Evolutionary conservation across 768 basidiomycete genomes (phyloP), one percentile per base, ranked within the genome.

Genomic region (Pisolithus marmoratus): DNA sequence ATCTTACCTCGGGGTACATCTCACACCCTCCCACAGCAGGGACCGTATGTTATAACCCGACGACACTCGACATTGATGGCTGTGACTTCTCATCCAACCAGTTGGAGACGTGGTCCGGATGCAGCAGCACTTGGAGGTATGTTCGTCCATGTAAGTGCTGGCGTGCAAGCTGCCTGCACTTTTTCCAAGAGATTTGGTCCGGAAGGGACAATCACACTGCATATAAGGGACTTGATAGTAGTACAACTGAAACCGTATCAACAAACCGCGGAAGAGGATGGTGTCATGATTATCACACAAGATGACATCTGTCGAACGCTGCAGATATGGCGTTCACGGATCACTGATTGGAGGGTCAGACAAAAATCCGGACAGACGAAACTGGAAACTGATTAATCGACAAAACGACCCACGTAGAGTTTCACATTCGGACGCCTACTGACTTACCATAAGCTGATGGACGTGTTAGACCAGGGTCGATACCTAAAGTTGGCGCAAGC

Each of bases 401-500:
- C 60, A 47, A 72, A 78, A 14, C 75, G 69, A 1, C 72, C 69
- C 9, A 78, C 56, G 48, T 66, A 65, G 2, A 23, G 57, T n/a
- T 46, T 56, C 55, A 46, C 75, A 74, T 50, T 79, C 73, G 1
- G 36, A 45, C 8, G 64, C 59, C 60, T 85, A 84, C 34, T 64
- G 63, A 0, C 48, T 44, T 0, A 69, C 69, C 55, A 72, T 65
- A 2, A 85, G 69, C 57, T 84, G 83, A 54, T 85, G 82, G 0
- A 82, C 81, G 54, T 87, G 84, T 83, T 83, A 85, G 1, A 73
- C 79, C 22, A 87, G 71, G 56, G n/a, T 85, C 84, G 42, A 85
- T 83, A 52, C 85, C 83, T 17, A 85, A 64, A 0, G 81, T 83
- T 8, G 81, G 79, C 2, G 80, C 78, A 23, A 74, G 71, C 60